Evolutionary conservation across 306 rosid genomes (phyloP).

Genomic region (Corylus heterophylla): DNA sequence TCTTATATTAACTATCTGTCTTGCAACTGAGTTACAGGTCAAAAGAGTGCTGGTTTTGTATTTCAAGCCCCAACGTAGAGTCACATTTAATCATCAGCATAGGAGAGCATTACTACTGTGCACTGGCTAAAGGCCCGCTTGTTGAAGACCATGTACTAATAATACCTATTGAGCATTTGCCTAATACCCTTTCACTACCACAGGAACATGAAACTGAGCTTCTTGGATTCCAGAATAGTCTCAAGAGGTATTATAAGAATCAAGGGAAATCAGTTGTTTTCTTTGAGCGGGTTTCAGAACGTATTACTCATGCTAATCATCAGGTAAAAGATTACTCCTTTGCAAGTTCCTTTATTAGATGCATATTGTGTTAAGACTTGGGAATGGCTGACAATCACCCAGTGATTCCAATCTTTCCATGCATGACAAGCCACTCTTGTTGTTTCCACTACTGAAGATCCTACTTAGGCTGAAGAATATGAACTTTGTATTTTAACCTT

Average conservation of each 20-base stretch:
- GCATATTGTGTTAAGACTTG: not conserved
- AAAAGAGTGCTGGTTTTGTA: conserved; percentile 96
- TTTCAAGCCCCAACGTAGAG: conserved; percentile 86
- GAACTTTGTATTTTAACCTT: conserved; percentile 4
- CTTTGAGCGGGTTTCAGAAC: conserved; percentile 89
- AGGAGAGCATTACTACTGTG: conserved; percentile 83
- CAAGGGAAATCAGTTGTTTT: conserved; percentile 81
- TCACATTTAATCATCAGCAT: conserved; percentile 80
- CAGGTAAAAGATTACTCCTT: conserved; percentile 57
- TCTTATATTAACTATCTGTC: conserved; percentile 28
- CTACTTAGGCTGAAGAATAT: conserved; percentile 13
- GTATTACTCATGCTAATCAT: conserved; percentile 86
- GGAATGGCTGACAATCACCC: not conserved
- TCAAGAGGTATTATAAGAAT: conserved; percentile 53
- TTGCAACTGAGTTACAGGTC: conserved; percentile 62
- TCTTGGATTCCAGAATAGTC: conserved; percentile 59
- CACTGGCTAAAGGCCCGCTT: conserved; percentile 92
- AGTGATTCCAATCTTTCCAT: not conserved
- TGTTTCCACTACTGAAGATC: not conserved
- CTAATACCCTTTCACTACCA: conserved; percentile 62
- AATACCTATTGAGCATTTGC: conserved; percentile 78
- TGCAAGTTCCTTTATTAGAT: conserved; percentile 18
- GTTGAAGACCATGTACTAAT: conserved; percentile 82
- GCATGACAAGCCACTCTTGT: not conserved
- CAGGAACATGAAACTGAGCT: conserved; percentile 68